Evolutionary conservation across 768 basidiomycete genomes (phyloP).

Genomic region (Sutorius australiensis): DNA sequence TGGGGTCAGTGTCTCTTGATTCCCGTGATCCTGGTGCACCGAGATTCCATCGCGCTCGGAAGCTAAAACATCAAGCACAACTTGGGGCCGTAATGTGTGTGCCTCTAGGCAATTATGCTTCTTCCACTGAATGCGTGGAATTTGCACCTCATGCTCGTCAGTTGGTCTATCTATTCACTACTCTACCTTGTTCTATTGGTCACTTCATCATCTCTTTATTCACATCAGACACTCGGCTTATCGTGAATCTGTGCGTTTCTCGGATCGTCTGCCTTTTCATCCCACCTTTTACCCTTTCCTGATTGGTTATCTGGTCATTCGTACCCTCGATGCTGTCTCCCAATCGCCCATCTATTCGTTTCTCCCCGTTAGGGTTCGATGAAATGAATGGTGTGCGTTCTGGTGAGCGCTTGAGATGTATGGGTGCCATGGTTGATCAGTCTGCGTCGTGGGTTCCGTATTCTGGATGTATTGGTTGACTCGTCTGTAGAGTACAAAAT

Average conservation of each 20-base stretch:
- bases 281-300: not conserved
- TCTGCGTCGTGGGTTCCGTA: not conserved
- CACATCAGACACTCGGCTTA: not conserved
- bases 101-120: slow-evolving; percentile 9
- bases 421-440: slow-evolving; percentile 1
- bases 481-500: slow-evolving; percentile 14
- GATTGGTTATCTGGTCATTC: slow-evolving; percentile 4
- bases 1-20: slow-evolving; percentile 27
- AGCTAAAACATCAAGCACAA: slow-evolving; percentile 14
- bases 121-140: slow-evolving; percentile 17
- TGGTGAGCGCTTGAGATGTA: slow-evolving; percentile 44
- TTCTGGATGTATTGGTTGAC: slow-evolving; percentile 6
- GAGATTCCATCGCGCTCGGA: slow-evolving; percentile 9
- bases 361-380: slow-evolving; percentile 48
- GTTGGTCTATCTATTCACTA: slow-evolving; percentile 24
- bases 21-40: not conserved
- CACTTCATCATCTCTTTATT: slow-evolving; percentile 12
- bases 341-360: slow-evolving; percentile 27
- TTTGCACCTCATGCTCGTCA: slow-evolving; percentile 14
- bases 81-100: slow-evolving; percentile 3
- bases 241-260: slow-evolving; percentile 1
- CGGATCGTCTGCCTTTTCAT: slow-evolving; percentile 1
- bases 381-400: slow-evolving; percentile 34
- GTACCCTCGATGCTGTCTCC: slow-evolving; percentile 25
- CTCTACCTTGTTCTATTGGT: slow-evolving; percentile 27